Evolutionary conservation across 768 basidiomycete species (phyloP).

Genomic region (Auricularia sp.): DNA sequence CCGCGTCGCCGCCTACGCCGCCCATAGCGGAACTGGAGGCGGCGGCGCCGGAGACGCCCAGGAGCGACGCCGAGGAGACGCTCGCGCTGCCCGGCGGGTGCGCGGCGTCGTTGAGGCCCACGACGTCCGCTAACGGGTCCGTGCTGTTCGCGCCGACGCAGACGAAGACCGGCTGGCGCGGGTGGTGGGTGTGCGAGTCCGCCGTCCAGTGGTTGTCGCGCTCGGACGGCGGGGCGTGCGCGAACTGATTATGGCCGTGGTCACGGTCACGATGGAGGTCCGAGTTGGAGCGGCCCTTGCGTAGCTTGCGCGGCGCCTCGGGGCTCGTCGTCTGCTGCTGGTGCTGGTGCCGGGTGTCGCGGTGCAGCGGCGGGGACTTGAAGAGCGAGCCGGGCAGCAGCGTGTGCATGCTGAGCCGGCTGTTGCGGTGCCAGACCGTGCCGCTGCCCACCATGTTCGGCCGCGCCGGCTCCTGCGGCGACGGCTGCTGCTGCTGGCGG

Average conservation of each 20-base stretch:
- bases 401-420: slow-evolving; percentile 61
- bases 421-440: slow-evolving; percentile 37
- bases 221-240: not conserved
- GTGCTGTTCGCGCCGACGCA: not conserved
- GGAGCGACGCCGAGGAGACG: not conserved
- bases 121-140: not conserved
- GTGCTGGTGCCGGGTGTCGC: slow-evolving; percentile 7
- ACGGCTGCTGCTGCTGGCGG: slow-evolving; percentile 29
- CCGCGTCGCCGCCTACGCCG: not conserved
- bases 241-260: too few relatives aligned
- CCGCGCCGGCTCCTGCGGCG: slow-evolving; percentile 29
- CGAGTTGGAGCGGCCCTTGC: slow-evolving; percentile 30
- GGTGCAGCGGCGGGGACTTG: slow-evolving; percentile 15
- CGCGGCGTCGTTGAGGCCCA: not conserved
- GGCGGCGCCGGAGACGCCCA: not conserved
- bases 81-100: not conserved
- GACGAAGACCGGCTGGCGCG: not conserved
- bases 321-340: slow-evolving; percentile 19
- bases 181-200: not conserved
- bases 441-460: slow-evolving; percentile 30
- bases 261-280: not conserved
- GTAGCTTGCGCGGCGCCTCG: slow-evolving; percentile 40
- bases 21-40: not conserved
- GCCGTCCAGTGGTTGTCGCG: not conserved
- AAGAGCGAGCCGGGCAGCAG: slow-evolving; percentile 43